Base-by-base conservation (phyloP, 495 filamentous ascomycete genomes). In the Penicillium paxilli region DNA sequence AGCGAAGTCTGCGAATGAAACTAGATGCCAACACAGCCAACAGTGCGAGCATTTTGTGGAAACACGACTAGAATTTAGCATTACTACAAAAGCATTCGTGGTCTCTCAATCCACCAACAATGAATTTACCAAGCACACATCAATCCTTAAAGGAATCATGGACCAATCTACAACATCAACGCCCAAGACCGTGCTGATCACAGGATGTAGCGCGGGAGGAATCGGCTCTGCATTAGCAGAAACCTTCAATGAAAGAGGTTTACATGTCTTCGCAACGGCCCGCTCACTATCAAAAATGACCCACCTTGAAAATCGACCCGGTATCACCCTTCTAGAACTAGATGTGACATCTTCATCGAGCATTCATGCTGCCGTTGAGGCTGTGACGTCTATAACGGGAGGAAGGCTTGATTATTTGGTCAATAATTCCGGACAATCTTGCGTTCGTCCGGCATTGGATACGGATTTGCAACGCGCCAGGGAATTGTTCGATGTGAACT, bases 331-430 rank as follows among this genome's bases (percentile, higher is more conserved):
- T 2, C 32, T 65, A 11, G 37, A 60, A 32, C 54, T 68, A 1
- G 65, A 68, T 28, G 65, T 68, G 0, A 54, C 50, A 0, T 59
- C 52, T 1, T 11, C 52, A 3, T 10, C 19, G 1, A 50, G 51
- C 14, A 67, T 69, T 45, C 33, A 26, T 8, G 47, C 49, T 14
- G 55, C 59, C 3, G 58, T 73, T 4, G 67, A 80, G 24, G 76
- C 83, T 45, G 81, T 86, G 35, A 81, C 73, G 21, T 68, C 71
- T n/a, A 22, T 81, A 26, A 86, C 82, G 0, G 75, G 74, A 46
- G 83, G 81, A 10, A 79, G 62, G 46, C 70, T 89, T n/a, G 81
- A 87, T 62, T 79, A 80, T 47, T 73, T 88, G 16, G 76, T 90
- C 50, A 90, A 90, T 64, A 89, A 89, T 60, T 84, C 84, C 16